These are phyloP conservation scores for Cyclocybe aegerita DNA, from an alignment of 768 basidiomycete species.

Conservation along the genomic window DNA sequence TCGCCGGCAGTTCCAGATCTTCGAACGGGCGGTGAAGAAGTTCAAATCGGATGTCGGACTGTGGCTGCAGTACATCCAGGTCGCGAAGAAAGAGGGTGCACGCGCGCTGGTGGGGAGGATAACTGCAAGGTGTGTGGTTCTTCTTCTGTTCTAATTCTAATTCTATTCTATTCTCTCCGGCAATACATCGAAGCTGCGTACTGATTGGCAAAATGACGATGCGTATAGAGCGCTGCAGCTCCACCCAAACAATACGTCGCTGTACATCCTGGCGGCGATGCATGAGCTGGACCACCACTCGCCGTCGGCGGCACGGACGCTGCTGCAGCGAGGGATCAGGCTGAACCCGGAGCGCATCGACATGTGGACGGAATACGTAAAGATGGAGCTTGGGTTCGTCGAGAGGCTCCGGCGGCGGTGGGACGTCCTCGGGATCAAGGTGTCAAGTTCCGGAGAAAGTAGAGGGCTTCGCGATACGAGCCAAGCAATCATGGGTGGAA, in stretches of 20 bases:
- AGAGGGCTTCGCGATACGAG: slow-evolving; percentile 13
- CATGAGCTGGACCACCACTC: slow-evolving; percentile 76
- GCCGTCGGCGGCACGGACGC: slow-evolving; percentile 75
- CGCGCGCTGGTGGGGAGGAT: slow-evolving; percentile 78
- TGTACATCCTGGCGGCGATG: slow-evolving; percentile 83
- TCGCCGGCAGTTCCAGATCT: slow-evolving; percentile 83
- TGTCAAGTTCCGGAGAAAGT: slow-evolving; percentile 24
- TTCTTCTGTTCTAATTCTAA: background rate
- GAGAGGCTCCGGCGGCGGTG: slow-evolving; percentile 79
- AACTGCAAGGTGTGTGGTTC: slow-evolving; percentile 64
- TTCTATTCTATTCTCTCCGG: background rate
- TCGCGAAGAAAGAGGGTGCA: slow-evolving; percentile 81
- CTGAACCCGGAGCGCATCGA: slow-evolving; percentile 69
- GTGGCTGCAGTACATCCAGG: slow-evolving; percentile 87
- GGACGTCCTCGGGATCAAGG: slow-evolving; percentile 71
- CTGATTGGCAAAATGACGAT: slow-evolving; percentile 4
- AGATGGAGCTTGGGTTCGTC: slow-evolving; percentile 86
- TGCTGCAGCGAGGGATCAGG: slow-evolving; percentile 84
- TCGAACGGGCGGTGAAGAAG: slow-evolving; percentile 84
- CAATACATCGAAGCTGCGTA: slow-evolving; percentile 7
- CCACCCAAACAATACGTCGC: slow-evolving; percentile 72
- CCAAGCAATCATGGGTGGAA: slow-evolving; percentile 18
- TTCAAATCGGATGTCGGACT: slow-evolving; percentile 87
- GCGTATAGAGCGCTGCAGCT: slow-evolving; percentile 74
- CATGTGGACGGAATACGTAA: slow-evolving; percentile 89